These are phyloP conservation scores for Vaccinium corymbosum DNA, from an alignment of 148 eudicot genomes.

Conservation along the genomic window DNA sequence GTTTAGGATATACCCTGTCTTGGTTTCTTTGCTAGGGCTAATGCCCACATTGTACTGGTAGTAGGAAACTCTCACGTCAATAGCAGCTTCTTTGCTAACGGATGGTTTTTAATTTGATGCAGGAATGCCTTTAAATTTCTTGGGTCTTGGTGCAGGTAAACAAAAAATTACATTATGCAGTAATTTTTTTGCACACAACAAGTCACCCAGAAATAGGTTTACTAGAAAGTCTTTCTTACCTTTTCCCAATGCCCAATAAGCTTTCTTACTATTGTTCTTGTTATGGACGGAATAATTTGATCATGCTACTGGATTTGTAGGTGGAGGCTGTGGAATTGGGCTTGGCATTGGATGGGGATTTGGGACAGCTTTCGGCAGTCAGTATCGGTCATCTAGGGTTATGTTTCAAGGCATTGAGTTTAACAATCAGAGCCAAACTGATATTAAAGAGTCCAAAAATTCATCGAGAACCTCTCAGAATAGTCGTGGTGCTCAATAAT, in stretches of 20 bases:
- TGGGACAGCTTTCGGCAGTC: slow-evolving; percentile 67
- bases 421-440: slow-evolving; percentile 17
- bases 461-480: slow-evolving; percentile 15
- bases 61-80: neutral
- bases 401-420: slow-evolving; percentile 59
- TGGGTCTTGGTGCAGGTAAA: slow-evolving; percentile 78
- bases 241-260: neutral
- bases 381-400: slow-evolving; percentile 53
- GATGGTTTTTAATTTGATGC: slow-evolving; percentile 12
- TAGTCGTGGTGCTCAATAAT: slow-evolving; percentile 19
- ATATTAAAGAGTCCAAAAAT: slow-evolving; percentile 27
- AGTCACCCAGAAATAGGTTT: neutral
- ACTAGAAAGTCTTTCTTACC: neutral
- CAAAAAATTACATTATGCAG: neutral
- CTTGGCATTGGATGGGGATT: slow-evolving; percentile 88
- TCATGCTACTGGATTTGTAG: slow-evolving; percentile 29
- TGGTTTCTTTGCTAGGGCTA: neutral
- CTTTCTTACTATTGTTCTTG: neutral
- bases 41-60: neutral
- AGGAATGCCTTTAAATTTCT: slow-evolving; percentile 68
- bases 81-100: slow-evolving; percentile 12
- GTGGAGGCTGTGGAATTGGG: slow-evolving; percentile 86
- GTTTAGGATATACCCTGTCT: neutral
- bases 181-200: neutral
- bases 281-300: neutral